These are phyloP conservation scores for Cercophora sp. DNA, from an alignment of 495 filamentous ascomycete species.

Conservation along the genomic window DNA sequence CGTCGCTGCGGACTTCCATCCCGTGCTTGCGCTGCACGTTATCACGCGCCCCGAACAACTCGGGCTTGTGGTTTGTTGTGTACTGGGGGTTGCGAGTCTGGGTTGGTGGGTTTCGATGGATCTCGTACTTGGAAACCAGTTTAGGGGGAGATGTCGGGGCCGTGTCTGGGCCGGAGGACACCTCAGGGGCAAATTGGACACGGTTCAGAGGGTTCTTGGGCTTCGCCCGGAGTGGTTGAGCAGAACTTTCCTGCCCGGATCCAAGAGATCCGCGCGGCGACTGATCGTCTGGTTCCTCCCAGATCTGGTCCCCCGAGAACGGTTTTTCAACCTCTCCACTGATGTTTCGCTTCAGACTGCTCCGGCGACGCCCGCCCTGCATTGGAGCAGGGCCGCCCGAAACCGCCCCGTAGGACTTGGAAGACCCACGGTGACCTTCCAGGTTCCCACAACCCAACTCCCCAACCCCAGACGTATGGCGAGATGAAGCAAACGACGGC, in stretches of 20 bases:
- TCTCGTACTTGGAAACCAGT: slow-evolving; percentile 63
- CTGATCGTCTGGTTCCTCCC: slow-evolving; percentile 68
- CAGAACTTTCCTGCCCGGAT: slow-evolving; percentile 14
- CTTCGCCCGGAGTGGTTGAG: slow-evolving; percentile 37
- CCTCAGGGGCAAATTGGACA: slow-evolving; percentile 43
- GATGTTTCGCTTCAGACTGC: slow-evolving; percentile 51
- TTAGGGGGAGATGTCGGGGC: slow-evolving; percentile 36
- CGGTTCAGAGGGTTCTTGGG: slow-evolving; percentile 60
- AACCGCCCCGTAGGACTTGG: slow-evolving; percentile 28
- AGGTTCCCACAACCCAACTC: slow-evolving; percentile 27
- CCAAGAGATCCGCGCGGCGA: slow-evolving; percentile 13
- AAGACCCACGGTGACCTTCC: slow-evolving; percentile 24
- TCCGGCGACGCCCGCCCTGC: slow-evolving; percentile 34
- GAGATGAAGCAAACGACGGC: slow-evolving; percentile 27
- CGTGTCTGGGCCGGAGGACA: slow-evolving; percentile 17
- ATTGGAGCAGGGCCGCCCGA: slow-evolving; percentile 19
- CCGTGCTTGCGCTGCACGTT: slow-evolving; percentile 61
- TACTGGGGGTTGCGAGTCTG: slow-evolving; percentile 74
- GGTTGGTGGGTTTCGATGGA: slow-evolving; percentile 70
- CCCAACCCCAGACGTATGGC: slow-evolving; percentile 17
- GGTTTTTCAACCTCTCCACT: slow-evolving; percentile 55
- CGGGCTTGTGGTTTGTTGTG: slow-evolving; percentile 51
- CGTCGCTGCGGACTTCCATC: slow-evolving; percentile 76
- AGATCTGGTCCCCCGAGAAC: slow-evolving; percentile 77
- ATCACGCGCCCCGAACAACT: slow-evolving; percentile 27